phyloP scores from a whole-genome alignment of 192 early-diverging fungal species.

The Backusella australiensis region DNA sequence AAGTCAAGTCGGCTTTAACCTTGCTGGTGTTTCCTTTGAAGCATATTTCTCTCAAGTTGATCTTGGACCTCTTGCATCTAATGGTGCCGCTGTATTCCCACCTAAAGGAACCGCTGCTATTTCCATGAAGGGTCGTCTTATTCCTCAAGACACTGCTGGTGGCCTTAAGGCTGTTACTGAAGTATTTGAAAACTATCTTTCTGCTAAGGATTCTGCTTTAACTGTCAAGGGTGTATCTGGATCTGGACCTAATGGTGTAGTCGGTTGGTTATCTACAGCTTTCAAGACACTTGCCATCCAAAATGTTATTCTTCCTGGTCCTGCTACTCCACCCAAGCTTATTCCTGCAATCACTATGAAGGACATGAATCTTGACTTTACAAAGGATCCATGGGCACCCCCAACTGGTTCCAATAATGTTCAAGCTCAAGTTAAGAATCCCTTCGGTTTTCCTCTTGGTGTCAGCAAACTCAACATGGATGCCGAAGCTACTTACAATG shows the following conservation, averaged over 20 bases:
- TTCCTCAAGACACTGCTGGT: constrained; percentile 41
- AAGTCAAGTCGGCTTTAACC: constrained; percentile 47
- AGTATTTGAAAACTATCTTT: constrained; percentile 52
- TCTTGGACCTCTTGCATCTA: constrained; percentile 52
- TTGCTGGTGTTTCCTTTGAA: constrained; percentile 47
- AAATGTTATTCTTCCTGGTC: constrained; percentile 34
- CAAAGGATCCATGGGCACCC: constrained; percentile 43
- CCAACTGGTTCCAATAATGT: constrained; percentile 39
- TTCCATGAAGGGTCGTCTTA: constrained; percentile 47
- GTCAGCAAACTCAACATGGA: constrained; percentile 46
- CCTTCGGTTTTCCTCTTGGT: constrained; percentile 43
- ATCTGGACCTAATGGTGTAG: constrained; percentile 34
- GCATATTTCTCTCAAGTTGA: constrained; percentile 37
- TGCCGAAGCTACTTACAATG: constrained; percentile 17
- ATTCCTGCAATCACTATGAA: constrained; percentile 40
- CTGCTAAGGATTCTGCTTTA: constrained; percentile 29
- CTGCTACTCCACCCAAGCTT: constrained; percentile 29
- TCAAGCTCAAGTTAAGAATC: constrained; percentile 37
- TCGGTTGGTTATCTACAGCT: constrained; percentile 40
- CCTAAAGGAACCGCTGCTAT: constrained; percentile 34
- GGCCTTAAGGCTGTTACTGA: constrained; percentile 44
- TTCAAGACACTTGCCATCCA: constrained; percentile 42
- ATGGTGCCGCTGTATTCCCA: constrained; percentile 46
- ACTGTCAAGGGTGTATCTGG: constrained; percentile 26
- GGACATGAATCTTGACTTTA: constrained; percentile 49